These are phyloP conservation scores for Chrysoporthe cubensis DNA, from an alignment of 2,329 filamentous ascomycete genomes.

Conservation along the genomic window DNA sequence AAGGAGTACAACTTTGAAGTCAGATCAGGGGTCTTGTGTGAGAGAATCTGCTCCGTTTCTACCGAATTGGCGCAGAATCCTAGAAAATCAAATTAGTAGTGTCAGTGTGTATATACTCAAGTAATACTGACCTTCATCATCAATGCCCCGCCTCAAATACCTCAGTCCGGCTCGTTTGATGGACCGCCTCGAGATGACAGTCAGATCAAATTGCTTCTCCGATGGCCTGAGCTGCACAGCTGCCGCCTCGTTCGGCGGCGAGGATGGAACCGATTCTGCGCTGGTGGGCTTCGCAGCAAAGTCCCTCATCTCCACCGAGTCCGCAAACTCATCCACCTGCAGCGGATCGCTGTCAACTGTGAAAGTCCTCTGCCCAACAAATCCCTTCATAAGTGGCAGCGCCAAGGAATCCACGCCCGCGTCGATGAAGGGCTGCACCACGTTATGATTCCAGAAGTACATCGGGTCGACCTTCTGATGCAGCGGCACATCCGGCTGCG, in stretches of 20 bases:
- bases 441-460: slow-evolving; percentile 90
- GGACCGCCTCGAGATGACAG: slow-evolving; percentile 87
- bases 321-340: slow-evolving; percentile 53
- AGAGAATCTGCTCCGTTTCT: slow-evolving; percentile 94
- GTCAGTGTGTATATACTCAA: too few species aligned
- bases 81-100: background rate
- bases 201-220: slow-evolving; percentile 73
- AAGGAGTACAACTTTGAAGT: slow-evolving; percentile 75
- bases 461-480: slow-evolving; percentile 73
- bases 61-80: slow-evolving; percentile 77
- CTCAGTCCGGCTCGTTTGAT: slow-evolving; percentile 84
- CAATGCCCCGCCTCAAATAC: slow-evolving; percentile 87
- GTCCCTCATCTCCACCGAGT: slow-evolving; percentile 47
- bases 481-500: slow-evolving; percentile 69
- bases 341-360: slow-evolving; percentile 67
- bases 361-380: slow-evolving; percentile 86
- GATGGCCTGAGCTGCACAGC: slow-evolving; percentile 44
- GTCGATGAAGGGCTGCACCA: slow-evolving; percentile 74
- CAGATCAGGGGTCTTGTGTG: slow-evolving; percentile 66
- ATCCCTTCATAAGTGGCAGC: slow-evolving; percentile 89
- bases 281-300: slow-evolving; percentile 30
- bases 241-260: slow-evolving; percentile 34
- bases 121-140: slow-evolving; percentile 74
- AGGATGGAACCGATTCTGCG: slow-evolving; percentile 23
- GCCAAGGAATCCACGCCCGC: slow-evolving; percentile 72